These are phyloP conservation scores for Aspergillus heteromorphus DNA, from an alignment of 495 filamentous ascomycete genomes.

Conservation along the genomic window DNA sequence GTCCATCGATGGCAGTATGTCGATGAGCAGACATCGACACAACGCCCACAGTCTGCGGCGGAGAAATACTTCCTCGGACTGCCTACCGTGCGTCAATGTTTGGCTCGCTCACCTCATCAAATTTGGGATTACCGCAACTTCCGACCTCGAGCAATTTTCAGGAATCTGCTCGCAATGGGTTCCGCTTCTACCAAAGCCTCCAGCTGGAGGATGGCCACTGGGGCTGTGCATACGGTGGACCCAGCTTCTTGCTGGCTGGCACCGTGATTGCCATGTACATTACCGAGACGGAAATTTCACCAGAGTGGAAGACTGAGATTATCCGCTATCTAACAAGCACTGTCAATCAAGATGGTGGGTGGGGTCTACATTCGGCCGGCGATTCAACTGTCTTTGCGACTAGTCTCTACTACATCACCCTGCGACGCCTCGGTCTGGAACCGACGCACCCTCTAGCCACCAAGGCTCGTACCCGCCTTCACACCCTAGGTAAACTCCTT, in stretches of 20 bases:
- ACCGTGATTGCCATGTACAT: neutral
- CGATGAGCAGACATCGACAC: neutral
- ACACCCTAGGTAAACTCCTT: neutral
- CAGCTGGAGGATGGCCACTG: neutral
- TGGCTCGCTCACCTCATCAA: neutral
- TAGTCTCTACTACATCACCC: constrained; percentile 64
- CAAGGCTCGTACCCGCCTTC: constrained; percentile 66
- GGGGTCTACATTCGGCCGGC: constrained; percentile 75
- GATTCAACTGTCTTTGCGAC: constrained; percentile 77
- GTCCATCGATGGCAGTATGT: neutral
- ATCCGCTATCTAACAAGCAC: neutral
- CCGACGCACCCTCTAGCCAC: constrained; percentile 66
- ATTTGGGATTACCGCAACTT: neutral
- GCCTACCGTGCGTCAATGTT: neutral
- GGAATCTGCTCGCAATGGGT: neutral
- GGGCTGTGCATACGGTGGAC: neutral
- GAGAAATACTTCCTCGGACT: neutral
- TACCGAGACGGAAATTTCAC: neutral
- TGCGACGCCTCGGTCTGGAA: constrained; percentile 68
- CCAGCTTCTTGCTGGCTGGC: neutral
- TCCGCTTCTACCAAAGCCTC: neutral
- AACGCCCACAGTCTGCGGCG: neutral
- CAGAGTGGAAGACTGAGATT: neutral
- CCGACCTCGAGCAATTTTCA: neutral
- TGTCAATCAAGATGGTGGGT: constrained; percentile 40